A percentile compares a stretch with the other conserved stretches of the same genome.
Evolutionary conservation across 139 green algal genomes (phyloP).

Genomic region (Chlorella ohadii): DNA sequence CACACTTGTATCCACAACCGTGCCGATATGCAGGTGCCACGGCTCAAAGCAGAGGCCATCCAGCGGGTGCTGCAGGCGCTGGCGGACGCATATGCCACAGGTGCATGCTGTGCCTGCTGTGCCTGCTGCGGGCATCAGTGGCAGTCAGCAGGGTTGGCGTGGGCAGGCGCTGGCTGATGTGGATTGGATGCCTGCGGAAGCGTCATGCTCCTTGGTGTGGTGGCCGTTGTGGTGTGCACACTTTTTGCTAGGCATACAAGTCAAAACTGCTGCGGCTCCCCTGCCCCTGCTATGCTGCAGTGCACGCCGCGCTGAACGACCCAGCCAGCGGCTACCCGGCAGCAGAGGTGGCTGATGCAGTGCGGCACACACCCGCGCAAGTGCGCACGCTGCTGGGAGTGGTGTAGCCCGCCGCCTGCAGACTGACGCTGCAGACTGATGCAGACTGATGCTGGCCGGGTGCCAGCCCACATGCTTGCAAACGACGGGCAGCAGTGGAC

Average conservation of each 20-base stretch:
- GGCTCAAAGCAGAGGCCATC: conserved; percentile 60
- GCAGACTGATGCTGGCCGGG: too few relatives aligned
- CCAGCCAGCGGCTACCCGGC: conserved; percentile 69
- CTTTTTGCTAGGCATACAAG: too few relatives aligned
- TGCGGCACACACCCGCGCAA: conserved; percentile 74
- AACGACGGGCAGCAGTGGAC: too few relatives aligned
- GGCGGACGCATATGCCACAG: conserved; percentile 68
- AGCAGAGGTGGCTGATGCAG: conserved; percentile 38
- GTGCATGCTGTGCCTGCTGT: background rate
- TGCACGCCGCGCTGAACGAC: conserved; percentile 51
- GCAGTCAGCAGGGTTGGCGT: too few relatives aligned
- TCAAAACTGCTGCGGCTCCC: too few relatives aligned
- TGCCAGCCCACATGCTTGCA: too few relatives aligned
- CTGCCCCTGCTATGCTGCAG: too few relatives aligned
- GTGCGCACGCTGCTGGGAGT: conserved; percentile 85
- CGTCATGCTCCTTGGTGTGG: too few relatives aligned
- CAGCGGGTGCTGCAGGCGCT: conserved; percentile 59
- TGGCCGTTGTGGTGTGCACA: too few relatives aligned
- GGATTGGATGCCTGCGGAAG: too few relatives aligned
- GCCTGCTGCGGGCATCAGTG: background rate
- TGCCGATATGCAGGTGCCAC: conserved; percentile 55
- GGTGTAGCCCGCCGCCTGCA: conserved; percentile 17
- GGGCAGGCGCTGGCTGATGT: too few relatives aligned
- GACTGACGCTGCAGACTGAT: background rate
- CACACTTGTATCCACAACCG: too few relatives aligned